Evolutionary conservation across 805 yeast species (phyloP), one percentile per base, ranked within the genome.

Genomic region (Metschnikowia hibisci): DNA sequence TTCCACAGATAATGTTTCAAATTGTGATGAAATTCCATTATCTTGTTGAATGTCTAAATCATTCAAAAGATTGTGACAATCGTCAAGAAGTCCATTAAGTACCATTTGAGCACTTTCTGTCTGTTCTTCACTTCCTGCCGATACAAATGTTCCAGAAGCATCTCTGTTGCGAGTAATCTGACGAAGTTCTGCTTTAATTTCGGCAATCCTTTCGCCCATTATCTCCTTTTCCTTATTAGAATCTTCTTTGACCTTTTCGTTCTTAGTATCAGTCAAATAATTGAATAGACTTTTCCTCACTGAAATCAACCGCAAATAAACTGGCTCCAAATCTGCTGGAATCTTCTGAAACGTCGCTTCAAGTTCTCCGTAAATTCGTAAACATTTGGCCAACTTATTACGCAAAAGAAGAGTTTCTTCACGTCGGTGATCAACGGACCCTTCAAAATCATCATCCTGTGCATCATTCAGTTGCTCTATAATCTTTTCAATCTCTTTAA

Each of bases 61-160:
- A 45, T 75, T 76, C 32, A 88, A 66, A 45, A 87, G 71, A 52
- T 81, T 82, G 58, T 82, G 81, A 60, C 96, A 87, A 58, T 88
- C 95, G 62, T 88, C 96, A 22, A 87, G 68, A 34, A 89, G 67
- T 6, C 90, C 91, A 57, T 84, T 83, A 39, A 84, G 62, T 1
- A 83, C 81, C 30, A 71, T 71, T 46, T 71, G 75, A 11, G 62
- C 51, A 3, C 62, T 51, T 10, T 51, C 54, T 16, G 56, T 44
- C 34, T 56, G 59, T 9, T 51, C 51, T 22, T 51, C 53, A 6
- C 64, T 50, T 11, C 57, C 59, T 6, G 36, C 29, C 20, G 60
- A 52, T 36, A 44, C 47, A 56, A 83, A 81, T 51, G 74, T 70
- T 15, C 85, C 90, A 41, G 68, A 73, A 7, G 71, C 63, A 54